A percentile compares a stretch with the other conserved stretches of the same genome.
Evolutionary conservation across 2,329 filamentous ascomycete genomes (phyloP).

Genomic region (Penicillium sp.): DNA sequence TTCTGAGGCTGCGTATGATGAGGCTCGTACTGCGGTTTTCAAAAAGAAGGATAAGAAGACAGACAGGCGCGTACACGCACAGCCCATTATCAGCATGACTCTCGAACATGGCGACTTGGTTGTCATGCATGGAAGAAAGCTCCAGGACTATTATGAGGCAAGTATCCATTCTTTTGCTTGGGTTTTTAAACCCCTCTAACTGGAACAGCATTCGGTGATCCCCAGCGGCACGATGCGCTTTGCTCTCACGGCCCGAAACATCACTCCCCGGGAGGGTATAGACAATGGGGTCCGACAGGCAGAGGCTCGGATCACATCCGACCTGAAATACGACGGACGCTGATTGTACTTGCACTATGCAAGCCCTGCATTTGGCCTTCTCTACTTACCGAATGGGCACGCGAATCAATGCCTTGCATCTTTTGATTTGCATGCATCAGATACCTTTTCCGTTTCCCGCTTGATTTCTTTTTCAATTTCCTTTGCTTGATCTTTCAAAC

Average conservation of each 20-base stretch:
- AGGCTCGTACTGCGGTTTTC: constrained; percentile 24
- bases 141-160: constrained; percentile 57
- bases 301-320: not conserved
- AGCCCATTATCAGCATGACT: constrained; percentile 41
- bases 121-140: constrained; percentile 55
- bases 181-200: not conserved
- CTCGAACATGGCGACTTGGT: constrained; percentile 58
- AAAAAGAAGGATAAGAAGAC: constrained; percentile 18
- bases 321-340: not conserved
- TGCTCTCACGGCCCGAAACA: constrained; percentile 37
- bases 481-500: too few relatives aligned
- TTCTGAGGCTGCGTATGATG: constrained; percentile 20
- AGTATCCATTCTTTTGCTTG: not conserved
- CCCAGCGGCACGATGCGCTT: constrained; percentile 35
- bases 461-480: too few relatives aligned
- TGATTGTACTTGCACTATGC: not conserved
- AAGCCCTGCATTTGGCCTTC: too few relatives aligned
- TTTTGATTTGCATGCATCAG: too few relatives aligned
- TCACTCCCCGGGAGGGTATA: constrained; percentile 11
- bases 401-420: too few relatives aligned
- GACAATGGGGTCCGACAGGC: not conserved
- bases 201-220: constrained; percentile 30
- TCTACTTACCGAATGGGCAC: too few relatives aligned
- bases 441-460: too few relatives aligned
- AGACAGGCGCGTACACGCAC: constrained; percentile 25